phyloP scores from a whole-genome alignment of 305 asterid species.

The Withania somnifera region DNA sequence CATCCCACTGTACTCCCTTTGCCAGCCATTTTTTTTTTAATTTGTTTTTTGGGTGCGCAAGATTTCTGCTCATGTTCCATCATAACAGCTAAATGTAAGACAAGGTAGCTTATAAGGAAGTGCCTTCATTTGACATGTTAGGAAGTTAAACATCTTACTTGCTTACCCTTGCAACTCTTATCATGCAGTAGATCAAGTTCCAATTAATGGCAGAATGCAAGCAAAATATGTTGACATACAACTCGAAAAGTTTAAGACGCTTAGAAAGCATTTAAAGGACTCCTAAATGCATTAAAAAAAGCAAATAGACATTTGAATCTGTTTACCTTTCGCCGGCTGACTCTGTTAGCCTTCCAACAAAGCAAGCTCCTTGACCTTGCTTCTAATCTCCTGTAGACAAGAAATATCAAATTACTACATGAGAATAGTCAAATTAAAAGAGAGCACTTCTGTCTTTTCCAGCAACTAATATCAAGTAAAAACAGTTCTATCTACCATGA shows the following conservation, averaged over 20 bases:
- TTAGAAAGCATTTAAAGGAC: not conserved
- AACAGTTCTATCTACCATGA: not conserved
- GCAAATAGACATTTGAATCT: not conserved
- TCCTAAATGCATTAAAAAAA: not conserved
- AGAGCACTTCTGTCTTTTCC: not conserved
- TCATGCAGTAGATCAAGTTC: not conserved
- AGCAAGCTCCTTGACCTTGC: conserved; percentile 42
- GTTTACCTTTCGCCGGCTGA: conserved; percentile 35
- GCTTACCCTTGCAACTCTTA: not conserved
- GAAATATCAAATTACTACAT: not conserved
- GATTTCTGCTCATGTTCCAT: not conserved
- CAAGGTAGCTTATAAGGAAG: not conserved
- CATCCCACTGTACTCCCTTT: not conserved
- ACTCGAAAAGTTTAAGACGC: not conserved
- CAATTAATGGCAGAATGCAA: not conserved
- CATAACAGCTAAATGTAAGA: not conserved
- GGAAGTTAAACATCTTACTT: not conserved
- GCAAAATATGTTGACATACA: not conserved
- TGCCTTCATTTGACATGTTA: not conserved
- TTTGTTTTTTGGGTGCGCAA: not conserved
- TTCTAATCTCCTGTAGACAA: conserved; percentile 38
- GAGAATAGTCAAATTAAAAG: not conserved
- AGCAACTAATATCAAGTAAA: not conserved
- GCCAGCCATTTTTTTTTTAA: not conserved
- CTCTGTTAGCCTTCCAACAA: conserved; percentile 37